phyloP scores from a whole-genome alignment of 192 early-diverging fungal species.

The Coemansia interrupta region DNA sequence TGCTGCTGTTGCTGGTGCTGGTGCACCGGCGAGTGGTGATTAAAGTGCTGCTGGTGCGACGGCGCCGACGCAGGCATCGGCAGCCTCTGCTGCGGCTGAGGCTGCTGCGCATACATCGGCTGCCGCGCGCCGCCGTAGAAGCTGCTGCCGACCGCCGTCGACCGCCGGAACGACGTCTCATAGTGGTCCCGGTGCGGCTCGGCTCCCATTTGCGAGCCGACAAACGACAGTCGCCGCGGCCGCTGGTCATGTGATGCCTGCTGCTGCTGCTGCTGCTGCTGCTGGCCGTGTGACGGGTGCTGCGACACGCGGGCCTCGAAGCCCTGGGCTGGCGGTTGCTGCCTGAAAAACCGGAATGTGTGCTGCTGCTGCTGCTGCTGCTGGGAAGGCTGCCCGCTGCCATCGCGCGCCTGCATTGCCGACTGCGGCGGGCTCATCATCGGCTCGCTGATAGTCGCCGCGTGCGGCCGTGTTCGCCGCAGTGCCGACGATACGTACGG shows the following conservation, averaged over 20 bases:
- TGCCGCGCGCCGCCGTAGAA: slow-evolving; percentile 20
- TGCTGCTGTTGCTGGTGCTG: too few species aligned
- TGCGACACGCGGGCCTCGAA: slow-evolving; percentile 1
- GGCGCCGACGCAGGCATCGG: slow-evolving; percentile 33
- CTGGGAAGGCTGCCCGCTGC: slow-evolving; percentile 9
- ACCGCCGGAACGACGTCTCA: slow-evolving; percentile 48
- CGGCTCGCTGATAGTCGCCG: slow-evolving; percentile 50
- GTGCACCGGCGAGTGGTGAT: too few species aligned
- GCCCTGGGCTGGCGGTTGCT: slow-evolving; percentile 15
- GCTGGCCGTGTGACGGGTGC: slow-evolving; percentile 1
- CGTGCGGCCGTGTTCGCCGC: slow-evolving; percentile 43
- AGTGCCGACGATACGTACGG: not conserved
- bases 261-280: slow-evolving; percentile 19
- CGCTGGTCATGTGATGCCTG: slow-evolving; percentile 14
- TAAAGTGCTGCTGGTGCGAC: slow-evolving; percentile 38
- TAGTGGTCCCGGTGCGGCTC: slow-evolving; percentile 45
- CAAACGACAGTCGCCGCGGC: slow-evolving; percentile 42
- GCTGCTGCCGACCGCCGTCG: slow-evolving; percentile 42
- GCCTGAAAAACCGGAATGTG: slow-evolving; percentile 25
- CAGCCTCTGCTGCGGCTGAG: slow-evolving; percentile 8
- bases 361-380: slow-evolving; percentile 27
- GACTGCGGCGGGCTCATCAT: slow-evolving; percentile 31
- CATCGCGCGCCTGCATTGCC: slow-evolving; percentile 4
- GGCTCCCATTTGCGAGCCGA: slow-evolving; percentile 15
- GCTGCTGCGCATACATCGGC: slow-evolving; percentile 15